Evolutionary conservation across 2,329 filamentous ascomycete genomes (phyloP).

Genomic region (Tolypocladium paradoxum): DNA sequence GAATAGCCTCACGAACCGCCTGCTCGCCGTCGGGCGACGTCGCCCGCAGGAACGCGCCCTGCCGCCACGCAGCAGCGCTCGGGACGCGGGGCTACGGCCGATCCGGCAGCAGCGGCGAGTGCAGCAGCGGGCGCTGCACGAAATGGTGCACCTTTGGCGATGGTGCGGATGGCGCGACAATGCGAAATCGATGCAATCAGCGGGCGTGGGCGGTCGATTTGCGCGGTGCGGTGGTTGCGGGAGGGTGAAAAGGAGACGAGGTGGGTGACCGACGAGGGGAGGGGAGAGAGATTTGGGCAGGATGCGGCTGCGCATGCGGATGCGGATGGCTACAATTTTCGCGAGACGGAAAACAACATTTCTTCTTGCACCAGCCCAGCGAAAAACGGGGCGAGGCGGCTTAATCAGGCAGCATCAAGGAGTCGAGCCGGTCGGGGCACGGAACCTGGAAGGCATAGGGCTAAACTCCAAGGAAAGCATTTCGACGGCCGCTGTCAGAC

Average conservation of each 20-base stretch:
- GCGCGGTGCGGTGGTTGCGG: slow-evolving; percentile 24
- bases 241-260: slow-evolving; percentile 17
- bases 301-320: slow-evolving; percentile 8
- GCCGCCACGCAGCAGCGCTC: slow-evolving; percentile 10
- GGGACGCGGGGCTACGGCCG: slow-evolving; percentile 10
- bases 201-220: slow-evolving; percentile 15
- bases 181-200: slow-evolving; percentile 29
- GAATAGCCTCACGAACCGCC: slow-evolving; percentile 29
- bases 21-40: slow-evolving; percentile 12
- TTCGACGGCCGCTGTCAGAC: not conserved
- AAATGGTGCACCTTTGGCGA: slow-evolving; percentile 25
- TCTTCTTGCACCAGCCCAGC: slow-evolving; percentile 2
- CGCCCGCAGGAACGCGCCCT: slow-evolving; percentile 2
- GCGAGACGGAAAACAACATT: not conserved
- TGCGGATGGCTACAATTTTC: slow-evolving; percentile 14
- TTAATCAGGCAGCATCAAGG: slow-evolving; percentile 6
- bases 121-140: slow-evolving; percentile 19
- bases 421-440: too few relatives aligned
- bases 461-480: not conserved
- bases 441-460: too few relatives aligned
- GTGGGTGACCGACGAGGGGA: slow-evolving; percentile 10
- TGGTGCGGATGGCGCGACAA: slow-evolving; percentile 20
- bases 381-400: slow-evolving; percentile 9
- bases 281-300: slow-evolving; percentile 11
- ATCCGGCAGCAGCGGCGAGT: slow-evolving; percentile 15